phyloP scores from a whole-genome alignment of 1,139 yeast species.

The Hansenula lynferdii region DNA sequence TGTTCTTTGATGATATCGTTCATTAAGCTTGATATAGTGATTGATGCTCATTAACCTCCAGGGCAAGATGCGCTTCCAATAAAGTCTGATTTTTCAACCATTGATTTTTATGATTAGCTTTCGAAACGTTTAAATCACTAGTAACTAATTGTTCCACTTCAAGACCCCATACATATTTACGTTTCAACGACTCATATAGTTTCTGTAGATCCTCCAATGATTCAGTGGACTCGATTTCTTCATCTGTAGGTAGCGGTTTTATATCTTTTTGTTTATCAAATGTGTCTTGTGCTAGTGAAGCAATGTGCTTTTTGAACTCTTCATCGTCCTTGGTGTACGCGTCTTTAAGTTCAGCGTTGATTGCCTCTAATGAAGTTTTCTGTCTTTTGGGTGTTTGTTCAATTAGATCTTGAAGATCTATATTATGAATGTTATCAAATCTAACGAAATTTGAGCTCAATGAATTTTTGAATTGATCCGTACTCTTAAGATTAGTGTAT shows the following conservation, averaged over 20 bases:
- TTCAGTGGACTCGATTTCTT: slow-evolving; percentile 22
- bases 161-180: slow-evolving; percentile 41
- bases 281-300: slow-evolving; percentile 10
- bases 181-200: slow-evolving; percentile 27
- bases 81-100: slow-evolving; percentile 58
- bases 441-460: neutral
- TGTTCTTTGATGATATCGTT: no score
- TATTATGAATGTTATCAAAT: slow-evolving; percentile 19
- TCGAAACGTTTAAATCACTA: slow-evolving; percentile 33
- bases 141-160: slow-evolving; percentile 44
- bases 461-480: neutral
- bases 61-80: slow-evolving; percentile 35
- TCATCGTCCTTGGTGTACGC: slow-evolving; percentile 11
- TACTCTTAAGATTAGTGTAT: neutral
- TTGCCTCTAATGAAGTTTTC: slow-evolving; percentile 20
- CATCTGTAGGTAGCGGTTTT: slow-evolving; percentile 14
- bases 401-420: slow-evolving; percentile 15
- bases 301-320: slow-evolving; percentile 9
- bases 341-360: slow-evolving; percentile 16
- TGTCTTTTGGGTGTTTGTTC: slow-evolving; percentile 21
- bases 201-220: slow-evolving; percentile 21
- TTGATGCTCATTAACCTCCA: slow-evolving; percentile 14
- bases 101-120: slow-evolving; percentile 35
- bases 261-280: slow-evolving; percentile 13
- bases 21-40: slow-evolving; percentile 1